phyloP scores from a whole-genome alignment of 2,329 filamentous ascomycete species.

The Fusarium odoratissimum region DNA sequence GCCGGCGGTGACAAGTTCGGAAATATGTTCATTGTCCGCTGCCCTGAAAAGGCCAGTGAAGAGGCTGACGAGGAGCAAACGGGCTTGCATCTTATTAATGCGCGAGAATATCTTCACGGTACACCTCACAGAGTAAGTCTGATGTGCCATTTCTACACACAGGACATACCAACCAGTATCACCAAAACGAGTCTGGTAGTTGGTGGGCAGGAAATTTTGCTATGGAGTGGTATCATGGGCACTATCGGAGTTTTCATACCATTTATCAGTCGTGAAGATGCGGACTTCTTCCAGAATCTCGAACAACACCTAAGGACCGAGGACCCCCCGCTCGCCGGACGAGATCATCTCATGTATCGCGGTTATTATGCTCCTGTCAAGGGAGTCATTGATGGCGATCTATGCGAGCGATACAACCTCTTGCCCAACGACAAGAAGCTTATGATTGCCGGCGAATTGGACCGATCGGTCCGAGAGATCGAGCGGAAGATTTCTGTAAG shows the following conservation, averaged over 20 bases:
- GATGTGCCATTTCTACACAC: constrained; percentile 88
- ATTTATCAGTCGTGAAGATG: constrained; percentile 90
- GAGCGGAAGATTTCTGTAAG: constrained; percentile 89
- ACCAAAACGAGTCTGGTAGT: constrained; percentile 90
- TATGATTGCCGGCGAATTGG: constrained; percentile 93
- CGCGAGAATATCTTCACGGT: constrained; percentile 89
- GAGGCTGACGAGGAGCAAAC: constrained; percentile 93
- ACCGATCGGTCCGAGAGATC: constrained; percentile 90
- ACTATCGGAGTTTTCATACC: constrained; percentile 94
- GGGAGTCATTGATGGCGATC: constrained; percentile 94
- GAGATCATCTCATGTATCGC: constrained; percentile 95
- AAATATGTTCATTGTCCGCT: constrained; percentile 92
- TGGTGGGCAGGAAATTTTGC: constrained; percentile 88
- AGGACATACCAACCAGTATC: constrained; percentile 92
- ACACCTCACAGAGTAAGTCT: constrained; percentile 85
- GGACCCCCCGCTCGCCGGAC: constrained; percentile 87
- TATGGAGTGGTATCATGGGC: constrained; percentile 95
- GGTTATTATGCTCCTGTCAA: constrained; percentile 97
- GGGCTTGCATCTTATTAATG: constrained; percentile 90
- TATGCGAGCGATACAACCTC: constrained; percentile 91
- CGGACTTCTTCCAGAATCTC: constrained; percentile 96
- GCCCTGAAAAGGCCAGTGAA: constrained; percentile 84
- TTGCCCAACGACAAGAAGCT: constrained; percentile 90
- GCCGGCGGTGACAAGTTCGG: constrained; percentile 98
- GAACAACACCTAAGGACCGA: constrained; percentile 89